Base-by-base conservation (phyloP, 176 grass and related monocot species). In the Alopecurus myosuroides region DNA sequence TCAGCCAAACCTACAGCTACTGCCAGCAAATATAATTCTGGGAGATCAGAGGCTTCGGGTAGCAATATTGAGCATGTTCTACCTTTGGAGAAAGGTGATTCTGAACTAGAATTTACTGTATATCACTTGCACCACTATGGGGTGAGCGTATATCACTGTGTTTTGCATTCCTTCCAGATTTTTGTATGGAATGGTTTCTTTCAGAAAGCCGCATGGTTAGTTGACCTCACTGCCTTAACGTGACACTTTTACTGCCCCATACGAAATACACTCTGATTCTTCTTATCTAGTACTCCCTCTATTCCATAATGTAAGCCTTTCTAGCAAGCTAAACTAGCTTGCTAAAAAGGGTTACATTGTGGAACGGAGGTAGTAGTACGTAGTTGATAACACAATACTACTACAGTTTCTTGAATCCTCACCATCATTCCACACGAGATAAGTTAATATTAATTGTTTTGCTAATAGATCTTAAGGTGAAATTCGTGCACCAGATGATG, bases 21-120 rank as follows among this genome's bases (percentile, higher is more conserved):
- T 40, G 46, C 69, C 56, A 82, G 68, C 20, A 82, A 84, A 30
- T 75, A 78, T 44, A 11, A 44, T 18, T 67, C 73, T 84, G 90
- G 57, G 78, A 87, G 83, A 82, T 94, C 94, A 77, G 92, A 88
- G 65, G 63, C 66, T 77, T 80, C 84, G 63, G 39, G 30, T 72
- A 19, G 85, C 74, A 83, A 81, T n/a, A n/a, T n/a, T n/a, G n/a
- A n/a, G 51, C 11, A 44, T 44, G 42, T n/a, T n/a, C n/a, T n/a
- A n/a, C n/a, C n/a, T n/a, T n/a, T n/a, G n/a, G n/a, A n/a, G n/a
- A n/a, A n/a, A n/a, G n/a, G 42, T 44, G 42, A 44, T 44, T 11
- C 39, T 40, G 39, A 40, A 40, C n/a, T n/a, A n/a, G 39, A 40
- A 40, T 40, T 9, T 40, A 40, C 7, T 40, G 42, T 0, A 44